phyloP scores from a whole-genome alignment of 495 filamentous ascomycete species.

The Patellaria atrata region DNA sequence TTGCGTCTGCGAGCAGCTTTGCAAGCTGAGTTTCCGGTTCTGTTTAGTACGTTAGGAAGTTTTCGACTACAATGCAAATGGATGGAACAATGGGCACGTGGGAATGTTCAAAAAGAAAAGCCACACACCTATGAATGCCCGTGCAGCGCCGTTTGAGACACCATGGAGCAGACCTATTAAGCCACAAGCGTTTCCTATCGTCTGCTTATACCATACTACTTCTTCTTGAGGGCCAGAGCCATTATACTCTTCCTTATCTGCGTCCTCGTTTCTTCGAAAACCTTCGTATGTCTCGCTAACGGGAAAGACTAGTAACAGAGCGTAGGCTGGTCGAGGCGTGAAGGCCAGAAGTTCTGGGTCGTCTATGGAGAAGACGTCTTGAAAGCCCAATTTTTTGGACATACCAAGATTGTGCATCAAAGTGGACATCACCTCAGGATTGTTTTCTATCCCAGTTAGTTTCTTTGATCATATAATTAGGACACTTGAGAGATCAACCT shows the following conservation, averaged over 20 bases:
- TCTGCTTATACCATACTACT: conserved; percentile 50
- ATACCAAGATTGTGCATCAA: conserved; percentile 42
- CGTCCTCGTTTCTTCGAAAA: conserved; percentile 30
- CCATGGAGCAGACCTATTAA: conserved; percentile 48
- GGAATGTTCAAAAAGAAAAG: neutral
- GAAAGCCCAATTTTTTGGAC: conserved; percentile 36
- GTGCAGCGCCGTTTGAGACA: conserved; percentile 37
- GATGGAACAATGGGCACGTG: neutral
- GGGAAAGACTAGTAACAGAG: conserved; percentile 43
- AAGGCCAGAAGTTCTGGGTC: conserved; percentile 41
- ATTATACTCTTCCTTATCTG: conserved; percentile 29
- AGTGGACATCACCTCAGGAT: conserved; percentile 41
- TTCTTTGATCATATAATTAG: neutral
- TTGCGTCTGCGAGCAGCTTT: conserved; percentile 24
- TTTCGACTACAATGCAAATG: neutral
- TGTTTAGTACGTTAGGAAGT: conserved; percentile 9
- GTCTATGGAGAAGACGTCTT: conserved; percentile 43
- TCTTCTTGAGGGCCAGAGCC: conserved; percentile 38
- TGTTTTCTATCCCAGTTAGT: conserved; percentile 37
- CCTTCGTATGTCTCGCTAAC: conserved; percentile 34
- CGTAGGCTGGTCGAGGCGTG: conserved; percentile 42
- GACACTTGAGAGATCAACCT: conserved; percentile 9
- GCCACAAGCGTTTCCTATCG: conserved; percentile 51
- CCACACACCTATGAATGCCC: conserved; percentile 28
- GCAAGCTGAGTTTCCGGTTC: conserved; percentile 20